Base-by-base conservation (phyloP, 257 asterid species). In the Salvia miltiorrhiza region DNA sequence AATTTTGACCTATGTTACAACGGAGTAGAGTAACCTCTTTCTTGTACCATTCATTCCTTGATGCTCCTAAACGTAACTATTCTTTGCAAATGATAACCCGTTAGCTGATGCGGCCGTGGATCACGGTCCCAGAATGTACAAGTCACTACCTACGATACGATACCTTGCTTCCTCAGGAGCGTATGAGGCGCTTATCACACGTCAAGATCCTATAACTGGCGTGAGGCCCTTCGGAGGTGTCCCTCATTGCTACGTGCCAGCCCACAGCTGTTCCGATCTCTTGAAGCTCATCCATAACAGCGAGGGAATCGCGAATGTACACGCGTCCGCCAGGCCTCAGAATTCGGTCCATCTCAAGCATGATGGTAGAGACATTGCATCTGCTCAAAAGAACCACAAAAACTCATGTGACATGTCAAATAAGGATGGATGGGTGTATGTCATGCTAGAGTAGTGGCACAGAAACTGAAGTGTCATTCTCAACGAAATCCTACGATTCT, bases 321-420 rank as follows among this genome's bases (percentile, higher is more conserved):
- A 77, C 89, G 7, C 71, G 89, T 20, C 98, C 98, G 56, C 97
- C 97, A 0, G 97, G 98, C 75, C 98, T 84, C 65, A 90, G 73
- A 12, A 93, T 85, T 41, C 97, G 81, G 70, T 93, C 98, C 98
- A 93, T 93, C 75, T 93, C 98, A 67, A 93, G 88, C 96, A 93
- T 87, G 77, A 93, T 90, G 63, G 79, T 77, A 12, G 69, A 82
- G 54, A 88, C 54, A 74, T 85, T 88, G 87, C 98, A 93, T 78
- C 98, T 93, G 84, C 65, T 55, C 33, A 24, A 26, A 35, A 45
- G 62, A 54, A 21, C 10, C 63, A 71, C 75, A 41, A 14, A 24
- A 44, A 14, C 14, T 39, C 33, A 16, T 28, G 65, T 61, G 32
- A 28, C 14, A 45, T 48, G 41, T 28, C 50, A 14, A 11, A 56